These are phyloP conservation scores for Urtica urens DNA, from an alignment of 306 rosid genomes.

Conservation along the genomic window DNA sequence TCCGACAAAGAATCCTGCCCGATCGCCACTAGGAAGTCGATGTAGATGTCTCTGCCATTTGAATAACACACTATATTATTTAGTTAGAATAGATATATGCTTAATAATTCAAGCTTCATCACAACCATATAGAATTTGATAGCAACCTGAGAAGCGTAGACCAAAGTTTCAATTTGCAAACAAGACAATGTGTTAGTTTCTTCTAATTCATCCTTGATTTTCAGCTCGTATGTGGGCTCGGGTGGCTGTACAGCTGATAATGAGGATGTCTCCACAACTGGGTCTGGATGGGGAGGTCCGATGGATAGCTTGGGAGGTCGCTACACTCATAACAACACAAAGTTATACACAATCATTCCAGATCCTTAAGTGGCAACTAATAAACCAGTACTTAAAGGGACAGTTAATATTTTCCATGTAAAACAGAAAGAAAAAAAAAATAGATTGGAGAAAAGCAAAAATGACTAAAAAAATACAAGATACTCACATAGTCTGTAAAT, in stretches of 20 bases:
- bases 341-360: neutral
- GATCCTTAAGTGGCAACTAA: neutral
- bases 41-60: constrained; percentile 80
- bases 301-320: constrained; percentile 91
- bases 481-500: constrained; percentile 92
- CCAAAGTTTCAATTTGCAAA: constrained; percentile 94
- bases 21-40: constrained; percentile 55
- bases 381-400: neutral
- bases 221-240: constrained; percentile 81
- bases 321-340: constrained; percentile 39
- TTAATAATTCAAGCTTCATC: constrained; percentile 10
- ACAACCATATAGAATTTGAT: too few species aligned
- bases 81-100: constrained; percentile 12
- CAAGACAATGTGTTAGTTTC: constrained; percentile 64
- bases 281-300: constrained; percentile 93
- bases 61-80: constrained; percentile 30
- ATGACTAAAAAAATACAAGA: constrained; percentile 12
- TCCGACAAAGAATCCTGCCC: constrained; percentile 92
- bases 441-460: neutral
- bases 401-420: neutral
- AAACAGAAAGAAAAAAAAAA: neutral
- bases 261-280: constrained; percentile 93
- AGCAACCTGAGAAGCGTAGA: constrained; percentile 96
- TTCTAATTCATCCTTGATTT: constrained; percentile 59
- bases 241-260: constrained; percentile 99